Conservation (phyloP, 2,329 filamentous ascomycete species). For the Paramyrothecium sp. region DNA sequence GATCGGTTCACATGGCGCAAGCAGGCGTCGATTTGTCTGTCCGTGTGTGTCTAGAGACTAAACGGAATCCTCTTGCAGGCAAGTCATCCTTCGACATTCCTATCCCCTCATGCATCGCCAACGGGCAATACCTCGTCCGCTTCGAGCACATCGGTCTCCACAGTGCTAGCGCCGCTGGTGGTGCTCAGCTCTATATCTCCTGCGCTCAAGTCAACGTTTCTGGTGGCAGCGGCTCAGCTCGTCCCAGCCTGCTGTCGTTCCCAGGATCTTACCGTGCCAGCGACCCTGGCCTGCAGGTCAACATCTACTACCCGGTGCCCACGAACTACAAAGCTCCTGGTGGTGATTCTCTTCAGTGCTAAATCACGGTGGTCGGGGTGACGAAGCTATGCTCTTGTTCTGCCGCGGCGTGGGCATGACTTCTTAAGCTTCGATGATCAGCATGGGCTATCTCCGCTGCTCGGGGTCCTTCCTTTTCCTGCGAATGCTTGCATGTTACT, state of each 20-base stretch:
- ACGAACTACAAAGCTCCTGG: constrained; percentile 29
- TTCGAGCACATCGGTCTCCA: constrained; percentile 49
- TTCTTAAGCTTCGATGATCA: constrained; percentile 1
- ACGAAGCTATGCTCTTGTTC: background rate
- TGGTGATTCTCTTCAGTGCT: constrained; percentile 12
- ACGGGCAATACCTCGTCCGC: constrained; percentile 48
- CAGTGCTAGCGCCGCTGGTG: constrained; percentile 34
- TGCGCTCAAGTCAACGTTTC: constrained; percentile 40
- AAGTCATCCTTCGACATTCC: constrained; percentile 32
- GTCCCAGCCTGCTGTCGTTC: constrained; percentile 36
- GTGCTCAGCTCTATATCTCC: constrained; percentile 45
- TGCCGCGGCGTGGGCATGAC: background rate
- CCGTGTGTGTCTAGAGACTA: background rate
- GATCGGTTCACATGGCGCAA: too few species aligned
- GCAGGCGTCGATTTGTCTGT: too few species aligned
- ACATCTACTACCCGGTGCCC: constrained; percentile 41
- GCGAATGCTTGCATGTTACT: too few species aligned
- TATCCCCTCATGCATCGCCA: constrained; percentile 41
- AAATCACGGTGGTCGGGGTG: background rate
- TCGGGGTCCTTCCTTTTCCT: too few species aligned
- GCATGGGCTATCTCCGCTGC: too few species aligned
- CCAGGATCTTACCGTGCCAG: constrained; percentile 38
- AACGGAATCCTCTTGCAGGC: constrained; percentile 12
- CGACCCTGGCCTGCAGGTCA: constrained; percentile 41
- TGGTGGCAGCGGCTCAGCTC: constrained; percentile 36